These are phyloP conservation scores for Gnomoniopsis smithogilvyi DNA, from an alignment of 2,329 filamentous ascomycete species.

Conservation along the genomic window DNA sequence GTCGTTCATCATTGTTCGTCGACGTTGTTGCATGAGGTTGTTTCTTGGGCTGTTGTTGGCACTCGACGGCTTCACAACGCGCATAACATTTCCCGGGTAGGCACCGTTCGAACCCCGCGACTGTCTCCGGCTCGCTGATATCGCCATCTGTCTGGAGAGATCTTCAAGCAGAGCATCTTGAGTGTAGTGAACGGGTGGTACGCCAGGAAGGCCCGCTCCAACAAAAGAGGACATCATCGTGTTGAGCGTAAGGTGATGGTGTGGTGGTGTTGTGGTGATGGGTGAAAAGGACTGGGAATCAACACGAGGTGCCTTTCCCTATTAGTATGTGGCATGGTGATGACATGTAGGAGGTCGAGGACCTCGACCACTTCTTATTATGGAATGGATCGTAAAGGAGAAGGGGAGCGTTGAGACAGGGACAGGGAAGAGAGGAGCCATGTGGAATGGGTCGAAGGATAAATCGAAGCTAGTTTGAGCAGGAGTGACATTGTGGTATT, in stretches of 20 bases:
- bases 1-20: constrained; percentile 56
- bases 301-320: constrained; percentile 10
- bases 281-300: not conserved
- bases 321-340: constrained; percentile 18
- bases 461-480: constrained; percentile 26
- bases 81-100: constrained; percentile 49
- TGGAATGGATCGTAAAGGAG: constrained; percentile 18
- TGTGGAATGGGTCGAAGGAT: constrained; percentile 22
- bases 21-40: constrained; percentile 43
- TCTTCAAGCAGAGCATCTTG: constrained; percentile 48
- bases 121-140: constrained; percentile 44
- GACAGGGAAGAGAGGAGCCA: constrained; percentile 18
- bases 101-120: constrained; percentile 49
- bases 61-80: constrained; percentile 63
- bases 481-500: constrained; percentile 25
- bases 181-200: constrained; percentile 30
- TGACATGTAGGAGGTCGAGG: constrained; percentile 15
- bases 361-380: constrained; percentile 18
- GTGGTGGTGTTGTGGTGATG: not conserved
- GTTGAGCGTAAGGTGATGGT: not conserved
- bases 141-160: constrained; percentile 47
- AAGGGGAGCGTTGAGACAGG: constrained; percentile 20
- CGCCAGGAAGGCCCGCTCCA: constrained; percentile 30
- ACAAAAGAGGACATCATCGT: constrained; percentile 31
- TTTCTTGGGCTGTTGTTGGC: constrained; percentile 66